Evolutionary conservation across 768 basidiomycete genomes (phyloP).

Genomic region (Hericium erinaceus): DNA sequence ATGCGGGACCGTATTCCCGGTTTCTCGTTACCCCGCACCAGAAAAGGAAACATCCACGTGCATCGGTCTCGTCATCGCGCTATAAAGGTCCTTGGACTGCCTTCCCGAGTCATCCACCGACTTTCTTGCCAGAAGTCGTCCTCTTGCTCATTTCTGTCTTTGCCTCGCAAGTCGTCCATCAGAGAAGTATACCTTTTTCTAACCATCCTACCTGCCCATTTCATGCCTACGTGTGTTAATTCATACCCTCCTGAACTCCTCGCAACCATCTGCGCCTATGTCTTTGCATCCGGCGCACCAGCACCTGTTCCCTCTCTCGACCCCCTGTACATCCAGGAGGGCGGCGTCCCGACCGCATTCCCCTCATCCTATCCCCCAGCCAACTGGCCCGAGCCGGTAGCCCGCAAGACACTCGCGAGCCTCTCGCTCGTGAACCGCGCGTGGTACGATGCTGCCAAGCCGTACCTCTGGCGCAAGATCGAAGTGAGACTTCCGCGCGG

Average conservation of each 20-base stretch:
- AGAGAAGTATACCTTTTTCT: background rate
- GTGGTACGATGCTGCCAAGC: slow-evolving; percentile 78
- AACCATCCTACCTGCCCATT: background rate
- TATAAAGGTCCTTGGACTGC: background rate
- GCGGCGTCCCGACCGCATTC: slow-evolving; percentile 42
- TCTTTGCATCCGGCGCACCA: slow-evolving; percentile 57
- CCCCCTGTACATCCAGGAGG: slow-evolving; percentile 43
- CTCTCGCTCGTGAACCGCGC: slow-evolving; percentile 71
- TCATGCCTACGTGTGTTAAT: background rate
- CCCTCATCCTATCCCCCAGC: slow-evolving; percentile 69
- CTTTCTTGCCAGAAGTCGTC: background rate
- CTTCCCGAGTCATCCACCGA: background rate
- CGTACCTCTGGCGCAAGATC: slow-evolving; percentile 79
- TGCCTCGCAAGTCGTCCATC: background rate
- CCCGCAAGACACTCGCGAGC: slow-evolving; percentile 54
- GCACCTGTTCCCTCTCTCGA: slow-evolving; percentile 54
- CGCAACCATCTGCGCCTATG: slow-evolving; percentile 60
- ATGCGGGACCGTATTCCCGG: background rate
- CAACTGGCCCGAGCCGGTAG: slow-evolving; percentile 58
- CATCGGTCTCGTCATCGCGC: background rate
- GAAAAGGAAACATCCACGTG: background rate
- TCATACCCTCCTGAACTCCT: slow-evolving; percentile 66
- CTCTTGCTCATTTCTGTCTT: background rate
- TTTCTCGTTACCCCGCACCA: background rate
- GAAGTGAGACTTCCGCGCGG: slow-evolving; percentile 78